phyloP scores from a whole-genome alignment of 108 stramenopile species.

The Ochromonas danica region DNA sequence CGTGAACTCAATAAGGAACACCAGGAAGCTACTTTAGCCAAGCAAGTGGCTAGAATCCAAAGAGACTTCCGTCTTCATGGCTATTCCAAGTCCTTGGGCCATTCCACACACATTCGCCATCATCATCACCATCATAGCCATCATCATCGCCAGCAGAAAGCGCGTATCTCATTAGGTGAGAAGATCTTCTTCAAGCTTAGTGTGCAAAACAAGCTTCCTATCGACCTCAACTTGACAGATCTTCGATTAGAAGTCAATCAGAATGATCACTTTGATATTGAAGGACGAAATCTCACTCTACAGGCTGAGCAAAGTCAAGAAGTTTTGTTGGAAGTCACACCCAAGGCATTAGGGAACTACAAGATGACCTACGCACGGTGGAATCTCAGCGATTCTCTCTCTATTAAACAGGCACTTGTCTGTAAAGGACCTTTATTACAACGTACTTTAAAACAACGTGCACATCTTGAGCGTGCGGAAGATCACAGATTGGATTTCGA shows the following conservation, averaged over 20 bases:
- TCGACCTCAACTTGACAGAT: background rate
- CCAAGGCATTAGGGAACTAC: background rate
- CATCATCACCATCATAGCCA: too few relatives aligned
- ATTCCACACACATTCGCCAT: too few relatives aligned
- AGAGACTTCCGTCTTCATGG: too few relatives aligned
- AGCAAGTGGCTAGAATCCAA: too few relatives aligned
- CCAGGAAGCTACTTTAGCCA: too few relatives aligned
- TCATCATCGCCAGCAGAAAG: too few relatives aligned
- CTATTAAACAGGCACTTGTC: background rate
- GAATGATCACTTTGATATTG: background rate
- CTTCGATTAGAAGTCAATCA: background rate
- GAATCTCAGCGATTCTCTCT: slow-evolving; percentile 9
- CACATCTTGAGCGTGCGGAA: background rate
- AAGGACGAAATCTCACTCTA: background rate
- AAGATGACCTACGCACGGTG: background rate
- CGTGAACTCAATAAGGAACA: too few relatives aligned
- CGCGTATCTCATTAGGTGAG: slow-evolving; percentile 10
- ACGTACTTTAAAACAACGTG: slow-evolving; percentile 21
- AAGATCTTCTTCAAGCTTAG: background rate
- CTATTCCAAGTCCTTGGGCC: too few relatives aligned
- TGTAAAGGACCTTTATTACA: slow-evolving; percentile 26
- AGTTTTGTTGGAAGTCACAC: background rate
- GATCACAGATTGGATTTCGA: slow-evolving; percentile 25
- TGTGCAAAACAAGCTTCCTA: slow-evolving; percentile 1
- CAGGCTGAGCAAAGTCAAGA: background rate